These are phyloP conservation scores for Fusarium staphyleae DNA, from an alignment of 2,329 filamentous ascomycete species.

Conservation along the genomic window DNA sequence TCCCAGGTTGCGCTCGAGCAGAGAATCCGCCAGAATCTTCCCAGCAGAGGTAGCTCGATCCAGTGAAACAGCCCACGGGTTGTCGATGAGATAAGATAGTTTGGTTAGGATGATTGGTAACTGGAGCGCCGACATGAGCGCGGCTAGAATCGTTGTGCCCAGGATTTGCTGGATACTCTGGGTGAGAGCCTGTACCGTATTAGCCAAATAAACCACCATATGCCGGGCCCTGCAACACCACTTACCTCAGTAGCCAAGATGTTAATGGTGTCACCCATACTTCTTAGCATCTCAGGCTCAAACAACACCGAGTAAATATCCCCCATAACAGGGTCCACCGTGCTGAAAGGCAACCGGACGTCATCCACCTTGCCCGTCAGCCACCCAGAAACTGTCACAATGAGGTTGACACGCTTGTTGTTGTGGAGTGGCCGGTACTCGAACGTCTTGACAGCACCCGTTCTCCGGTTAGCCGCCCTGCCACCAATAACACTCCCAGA, in stretches of 20 bases:
- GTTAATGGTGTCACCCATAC: conserved; percentile 98
- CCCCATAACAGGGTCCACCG: conserved; percentile 96
- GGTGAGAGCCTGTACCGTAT: conserved; percentile 74
- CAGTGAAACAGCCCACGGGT: conserved; percentile 97
- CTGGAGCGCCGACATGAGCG: conserved; percentile 91
- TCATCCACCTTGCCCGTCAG: conserved; percentile 98
- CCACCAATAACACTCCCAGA: conserved; percentile 88
- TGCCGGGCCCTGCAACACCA: conserved; percentile 32
- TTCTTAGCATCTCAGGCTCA: conserved; percentile 97
- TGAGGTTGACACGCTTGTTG: conserved; percentile 95
- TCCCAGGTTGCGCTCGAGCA: conserved; percentile 90
- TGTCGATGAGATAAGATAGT: conserved; percentile 94
- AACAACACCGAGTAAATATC: conserved; percentile 96
- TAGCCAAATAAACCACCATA: neutral
- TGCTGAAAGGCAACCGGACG: conserved; percentile 93
- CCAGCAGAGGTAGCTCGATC: conserved; percentile 88
- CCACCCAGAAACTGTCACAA: conserved; percentile 95
- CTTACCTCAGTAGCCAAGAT: conserved; percentile 94
- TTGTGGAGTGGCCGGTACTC: conserved; percentile 97
- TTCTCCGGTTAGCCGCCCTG: conserved; percentile 84
- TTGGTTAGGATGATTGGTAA: conserved; percentile 94
- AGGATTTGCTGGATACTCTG: conserved; percentile 96
- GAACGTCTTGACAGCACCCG: conserved; percentile 92
- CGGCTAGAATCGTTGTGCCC: conserved; percentile 85
- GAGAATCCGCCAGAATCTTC: conserved; percentile 90